These are phyloP conservation scores for Skeletonema menzelii DNA, from an alignment of 108 stramenopile genomes.

Conservation along the genomic window DNA sequence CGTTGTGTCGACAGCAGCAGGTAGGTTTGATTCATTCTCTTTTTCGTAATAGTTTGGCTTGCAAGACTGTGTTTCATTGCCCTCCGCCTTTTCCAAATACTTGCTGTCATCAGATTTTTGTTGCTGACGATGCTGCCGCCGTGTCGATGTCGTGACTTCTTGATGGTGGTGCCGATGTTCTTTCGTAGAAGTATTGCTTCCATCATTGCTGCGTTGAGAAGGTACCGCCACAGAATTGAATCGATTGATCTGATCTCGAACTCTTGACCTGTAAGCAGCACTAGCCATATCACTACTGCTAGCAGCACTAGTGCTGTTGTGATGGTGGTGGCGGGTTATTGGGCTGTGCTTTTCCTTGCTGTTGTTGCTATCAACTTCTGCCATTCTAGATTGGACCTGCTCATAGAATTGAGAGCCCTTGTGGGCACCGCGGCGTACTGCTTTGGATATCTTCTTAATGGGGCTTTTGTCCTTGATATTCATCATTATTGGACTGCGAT, in stretches of 20 bases:
- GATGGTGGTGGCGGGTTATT: slow-evolving; percentile 11
- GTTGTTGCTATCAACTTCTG: not conserved
- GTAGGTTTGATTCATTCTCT: not conserved
- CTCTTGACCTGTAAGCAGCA: not conserved
- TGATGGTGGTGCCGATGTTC: not conserved
- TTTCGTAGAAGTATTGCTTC: not conserved
- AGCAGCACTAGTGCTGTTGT: not conserved
- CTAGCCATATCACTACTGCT: slow-evolving; percentile 22
- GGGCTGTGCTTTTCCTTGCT: not conserved
- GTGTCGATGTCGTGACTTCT: not conserved
- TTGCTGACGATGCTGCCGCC: not conserved
- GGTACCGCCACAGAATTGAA: slow-evolving; percentile 18
- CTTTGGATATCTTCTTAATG: slow-evolving; percentile 31
- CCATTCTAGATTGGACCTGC: slow-evolving; percentile 8
- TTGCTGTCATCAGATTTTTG: not conserved
- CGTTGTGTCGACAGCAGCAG: not conserved
- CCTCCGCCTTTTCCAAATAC: not conserved
- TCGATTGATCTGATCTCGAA: slow-evolving; percentile 21
- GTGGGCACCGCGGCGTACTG: slow-evolving; percentile 18
- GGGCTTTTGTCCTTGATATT: slow-evolving; percentile 17
- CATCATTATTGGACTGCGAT: not conserved
- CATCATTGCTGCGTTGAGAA: not conserved
- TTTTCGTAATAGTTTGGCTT: not conserved
- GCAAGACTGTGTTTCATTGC: not conserved
- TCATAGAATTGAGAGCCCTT: slow-evolving; percentile 20